Base-by-base conservation (phyloP, 306 rosid genomes). In the Cucurbita argyrosperma region DNA sequence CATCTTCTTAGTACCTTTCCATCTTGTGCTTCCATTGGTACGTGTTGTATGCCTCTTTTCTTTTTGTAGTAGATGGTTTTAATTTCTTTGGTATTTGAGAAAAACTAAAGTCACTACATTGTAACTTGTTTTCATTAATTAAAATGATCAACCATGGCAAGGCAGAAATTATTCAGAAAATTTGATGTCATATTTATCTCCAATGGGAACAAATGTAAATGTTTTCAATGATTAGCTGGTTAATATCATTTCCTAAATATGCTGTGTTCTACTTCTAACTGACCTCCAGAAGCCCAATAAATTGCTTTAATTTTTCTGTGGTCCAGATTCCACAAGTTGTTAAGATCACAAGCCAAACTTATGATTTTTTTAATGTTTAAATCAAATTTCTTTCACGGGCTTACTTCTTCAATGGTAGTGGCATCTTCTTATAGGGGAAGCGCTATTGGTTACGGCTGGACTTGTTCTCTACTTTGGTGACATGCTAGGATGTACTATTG, bases 401-500 rank as follows among this genome's bases (percentile, higher is more conserved):
- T 60, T 78, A 74, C 40, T 63, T 78, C 23, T 61, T 43, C 73
- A 53, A 71, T 74, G 54, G 23, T 49, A 38, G 59, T 65, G 68
- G 52, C 8, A 39, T 49, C 67, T 78, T 59, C 78, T 80, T 63
- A 23, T 79, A 94, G 97, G 99, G 77, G 99, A 94, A 82, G 84
- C 92, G 23, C 89, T 88, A 78, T 75, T 94, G 84, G 89, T 88
- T 78, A 81, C 96, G 70, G 82, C 89, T 4, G 99, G 99, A 71
- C 86, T 91, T 35, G 90, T 88, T 84, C 92, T 89, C 68, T 91
- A 94, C 85, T 89, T 91, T 84, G 91, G 99, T 58, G 99, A 91
- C 84, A 87, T 91, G 95, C 55, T 89, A 82, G 76, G 86, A 60
- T 85, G 84, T 72, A 85, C 97, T 66, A 80, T 82, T 62, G 80